A percentile compares a stretch with the other conserved stretches of the same genome.
Evolutionary conservation across 352 stramenopile genomes (phyloP).

Genomic region (Phytophthora litchii): DNA sequence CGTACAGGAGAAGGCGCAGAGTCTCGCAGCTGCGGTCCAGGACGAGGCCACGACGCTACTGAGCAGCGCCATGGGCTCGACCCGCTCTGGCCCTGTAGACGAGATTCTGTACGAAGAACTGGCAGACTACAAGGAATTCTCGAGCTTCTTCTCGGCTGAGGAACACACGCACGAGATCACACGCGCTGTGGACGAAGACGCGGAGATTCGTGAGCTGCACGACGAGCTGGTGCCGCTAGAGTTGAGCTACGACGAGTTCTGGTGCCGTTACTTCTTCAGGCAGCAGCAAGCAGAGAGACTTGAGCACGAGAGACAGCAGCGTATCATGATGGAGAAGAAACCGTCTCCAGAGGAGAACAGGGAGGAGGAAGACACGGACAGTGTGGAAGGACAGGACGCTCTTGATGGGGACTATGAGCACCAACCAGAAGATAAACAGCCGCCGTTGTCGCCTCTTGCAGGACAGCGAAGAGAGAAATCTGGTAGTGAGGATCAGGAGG

Average conservation of each 20-base stretch:
- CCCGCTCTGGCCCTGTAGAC: slow-evolving; percentile 69
- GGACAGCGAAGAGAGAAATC: slow-evolving; percentile 21
- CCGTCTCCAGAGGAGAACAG: slow-evolving; percentile 31
- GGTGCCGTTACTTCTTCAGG: slow-evolving; percentile 83
- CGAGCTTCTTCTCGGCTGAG: slow-evolving; percentile 63
- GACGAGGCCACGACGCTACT: slow-evolving; percentile 77
- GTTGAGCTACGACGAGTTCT: slow-evolving; percentile 86
- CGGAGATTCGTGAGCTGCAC: slow-evolving; percentile 61
- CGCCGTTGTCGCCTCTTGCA: slow-evolving; percentile 9
- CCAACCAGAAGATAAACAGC: slow-evolving; percentile 15
- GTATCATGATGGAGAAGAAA: slow-evolving; percentile 25
- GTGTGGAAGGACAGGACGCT: slow-evolving; percentile 34
- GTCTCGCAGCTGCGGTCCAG: slow-evolving; percentile 71
- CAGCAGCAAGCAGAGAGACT: slow-evolving; percentile 49
- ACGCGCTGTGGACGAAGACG: slow-evolving; percentile 55
- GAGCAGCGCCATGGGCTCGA: slow-evolving; percentile 59
- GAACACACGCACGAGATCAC: slow-evolving; percentile 78
- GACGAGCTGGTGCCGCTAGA: slow-evolving; percentile 77
- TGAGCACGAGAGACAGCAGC: slow-evolving; percentile 37
- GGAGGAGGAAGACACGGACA: slow-evolving; percentile 42
- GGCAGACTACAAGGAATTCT: slow-evolving; percentile 72
- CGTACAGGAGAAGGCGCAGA: slow-evolving; percentile 81
- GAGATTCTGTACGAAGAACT: slow-evolving; percentile 87
- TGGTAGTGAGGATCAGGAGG: slow-evolving; percentile 40
- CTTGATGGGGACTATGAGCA: slow-evolving; percentile 27